Evolutionary conservation across 2,329 filamentous ascomycete genomes (phyloP).

Genomic region (Aquanectria penicillioides): DNA sequence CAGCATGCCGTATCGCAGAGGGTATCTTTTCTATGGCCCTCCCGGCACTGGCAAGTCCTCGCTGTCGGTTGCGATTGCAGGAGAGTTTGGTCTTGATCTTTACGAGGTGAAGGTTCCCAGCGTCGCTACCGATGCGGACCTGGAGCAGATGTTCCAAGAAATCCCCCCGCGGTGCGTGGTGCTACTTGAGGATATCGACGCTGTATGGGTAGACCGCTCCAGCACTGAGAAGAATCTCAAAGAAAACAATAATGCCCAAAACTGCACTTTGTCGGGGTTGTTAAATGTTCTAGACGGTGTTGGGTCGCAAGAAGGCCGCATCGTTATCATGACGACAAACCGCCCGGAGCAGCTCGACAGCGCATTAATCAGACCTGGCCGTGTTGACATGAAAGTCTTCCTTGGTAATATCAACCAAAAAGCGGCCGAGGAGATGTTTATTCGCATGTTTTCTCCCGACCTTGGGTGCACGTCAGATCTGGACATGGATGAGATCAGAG

Average conservation of each 20-base stretch:
- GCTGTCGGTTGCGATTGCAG: constrained; percentile 62
- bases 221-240: constrained; percentile 29
- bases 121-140: constrained; percentile 58
- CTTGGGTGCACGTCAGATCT: constrained; percentile 37
- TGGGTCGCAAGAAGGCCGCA: constrained; percentile 73
- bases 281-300: constrained; percentile 78
- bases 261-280: constrained; percentile 69
- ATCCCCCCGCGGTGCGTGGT: constrained; percentile 64
- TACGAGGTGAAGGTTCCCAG: constrained; percentile 61
- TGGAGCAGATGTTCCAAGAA: constrained; percentile 62
- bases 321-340: constrained; percentile 81
- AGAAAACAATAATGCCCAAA: constrained; percentile 28
- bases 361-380: constrained; percentile 72
- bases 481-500: constrained; percentile 43
- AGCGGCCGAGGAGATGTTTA: constrained; percentile 57
- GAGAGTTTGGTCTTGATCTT: constrained; percentile 60
- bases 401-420: constrained; percentile 61
- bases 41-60: constrained; percentile 71
- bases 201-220: constrained; percentile 46
- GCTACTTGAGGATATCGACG: constrained; percentile 65
- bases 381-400: constrained; percentile 71
- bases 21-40: constrained; percentile 73
- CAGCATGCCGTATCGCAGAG: constrained; percentile 51
- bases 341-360: constrained; percentile 70
- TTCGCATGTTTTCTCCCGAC: constrained; percentile 56